These are phyloP conservation scores for Vicia villosa DNA, from an alignment of 306 rosid species.

Conservation along the genomic window DNA sequence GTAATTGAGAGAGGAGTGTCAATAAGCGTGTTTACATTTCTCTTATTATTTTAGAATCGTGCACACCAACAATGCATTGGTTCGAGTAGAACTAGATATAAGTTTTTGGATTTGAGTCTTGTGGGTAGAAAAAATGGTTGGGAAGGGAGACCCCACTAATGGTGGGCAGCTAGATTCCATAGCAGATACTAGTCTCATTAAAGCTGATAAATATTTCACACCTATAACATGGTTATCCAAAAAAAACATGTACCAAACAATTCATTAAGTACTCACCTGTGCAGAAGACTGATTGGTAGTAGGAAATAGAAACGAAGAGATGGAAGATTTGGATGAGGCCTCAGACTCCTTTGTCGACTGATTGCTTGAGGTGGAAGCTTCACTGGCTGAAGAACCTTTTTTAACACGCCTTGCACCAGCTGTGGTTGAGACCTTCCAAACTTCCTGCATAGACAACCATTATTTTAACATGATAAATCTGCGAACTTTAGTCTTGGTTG, in stretches of 20 bases:
- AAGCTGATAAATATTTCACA: neutral
- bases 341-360: constrained; percentile 63
- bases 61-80: neutral
- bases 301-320: constrained; percentile 45
- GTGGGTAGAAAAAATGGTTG: neutral
- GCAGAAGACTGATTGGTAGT: constrained; percentile 51
- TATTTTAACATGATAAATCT: no score
- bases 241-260: constrained; percentile 30
- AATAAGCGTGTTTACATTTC: constrained; percentile 1
- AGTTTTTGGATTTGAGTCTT: neutral
- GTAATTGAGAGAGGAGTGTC: neutral
- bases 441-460: no score
- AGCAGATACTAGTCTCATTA: neutral
- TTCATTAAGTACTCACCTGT: constrained; percentile 53
- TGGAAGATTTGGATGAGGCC: constrained; percentile 53
- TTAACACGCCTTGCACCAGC: constrained; percentile 86
- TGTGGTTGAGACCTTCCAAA: constrained; percentile 95
- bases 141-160: neutral
- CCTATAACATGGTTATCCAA: neutral
- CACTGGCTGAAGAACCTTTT: constrained; percentile 63
- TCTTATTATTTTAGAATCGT: constrained; percentile 30
- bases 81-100: neutral
- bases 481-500: constrained; percentile 21
- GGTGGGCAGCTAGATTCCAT: neutral
- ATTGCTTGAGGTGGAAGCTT: constrained; percentile 53